Evolutionary conservation across 208 protist species (phyloP).

Genomic region (Wallacemonas sp.): DNA sequence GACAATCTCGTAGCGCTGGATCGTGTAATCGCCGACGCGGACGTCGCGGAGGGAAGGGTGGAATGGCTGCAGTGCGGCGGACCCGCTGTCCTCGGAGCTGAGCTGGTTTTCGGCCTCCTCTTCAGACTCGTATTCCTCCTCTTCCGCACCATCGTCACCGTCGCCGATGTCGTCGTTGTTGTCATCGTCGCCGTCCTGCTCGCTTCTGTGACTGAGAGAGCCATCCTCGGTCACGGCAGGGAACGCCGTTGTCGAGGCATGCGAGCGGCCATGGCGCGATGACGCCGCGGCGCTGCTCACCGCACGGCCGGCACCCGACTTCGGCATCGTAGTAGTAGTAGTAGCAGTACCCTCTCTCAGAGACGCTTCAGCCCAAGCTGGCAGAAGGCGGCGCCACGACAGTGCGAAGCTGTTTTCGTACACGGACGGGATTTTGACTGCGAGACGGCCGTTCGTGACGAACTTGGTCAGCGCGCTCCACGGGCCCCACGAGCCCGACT

Average conservation of each 20-base stretch:
- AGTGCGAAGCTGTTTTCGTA: conserved; percentile 72
- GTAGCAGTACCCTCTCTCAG: neutral
- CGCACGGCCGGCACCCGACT: neutral
- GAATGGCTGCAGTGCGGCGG: too few relatives aligned
- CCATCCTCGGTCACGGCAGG: neutral
- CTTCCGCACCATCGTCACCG: conserved; percentile 16
- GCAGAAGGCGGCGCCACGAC: conserved; percentile 74
- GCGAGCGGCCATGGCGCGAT: neutral
- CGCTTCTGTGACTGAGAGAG: too few relatives aligned
- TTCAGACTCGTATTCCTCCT: neutral
- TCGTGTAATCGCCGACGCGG: conserved; percentile 68
- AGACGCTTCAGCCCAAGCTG: conserved; percentile 31
- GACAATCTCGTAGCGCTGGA: conserved; percentile 77
- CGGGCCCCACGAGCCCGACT: conserved; percentile 79
- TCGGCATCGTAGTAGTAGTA: neutral
- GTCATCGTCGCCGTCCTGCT: neutral
- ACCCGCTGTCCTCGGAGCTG: too few relatives aligned
- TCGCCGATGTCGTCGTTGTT: neutral
- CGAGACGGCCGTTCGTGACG: conserved; percentile 77
- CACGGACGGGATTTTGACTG: conserved; percentile 69
- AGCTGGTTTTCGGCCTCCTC: too few relatives aligned
- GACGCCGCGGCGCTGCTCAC: neutral
- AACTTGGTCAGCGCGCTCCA: conserved; percentile 85
- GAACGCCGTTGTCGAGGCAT: conserved; percentile 4
- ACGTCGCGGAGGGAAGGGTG: conserved; percentile 36